Evolutionary conservation across 108 stramenopile species (phyloP).

Genomic region (Schizochytrium sp.): DNA sequence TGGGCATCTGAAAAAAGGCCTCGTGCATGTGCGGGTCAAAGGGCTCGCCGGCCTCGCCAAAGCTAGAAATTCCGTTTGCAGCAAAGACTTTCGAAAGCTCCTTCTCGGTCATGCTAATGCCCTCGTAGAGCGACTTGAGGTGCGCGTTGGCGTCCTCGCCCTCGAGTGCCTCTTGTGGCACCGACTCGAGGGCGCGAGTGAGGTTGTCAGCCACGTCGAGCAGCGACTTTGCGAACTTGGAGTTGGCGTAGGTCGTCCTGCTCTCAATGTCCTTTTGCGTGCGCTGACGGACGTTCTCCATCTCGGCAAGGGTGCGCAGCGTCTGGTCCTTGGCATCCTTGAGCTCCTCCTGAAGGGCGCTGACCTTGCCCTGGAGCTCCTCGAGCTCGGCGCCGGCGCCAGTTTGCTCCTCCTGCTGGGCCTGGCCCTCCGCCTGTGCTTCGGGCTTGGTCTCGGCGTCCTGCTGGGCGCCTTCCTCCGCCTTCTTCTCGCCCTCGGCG

Average conservation of each 20-base stretch:
- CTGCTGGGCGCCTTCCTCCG: no score
- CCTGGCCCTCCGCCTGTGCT: background rate
- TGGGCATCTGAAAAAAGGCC: slow-evolving; percentile 82
- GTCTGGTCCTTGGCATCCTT: slow-evolving; percentile 65
- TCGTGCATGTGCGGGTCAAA: slow-evolving; percentile 93
- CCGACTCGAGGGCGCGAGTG: background rate
- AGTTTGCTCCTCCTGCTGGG: background rate
- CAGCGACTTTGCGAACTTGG: slow-evolving; percentile 72
- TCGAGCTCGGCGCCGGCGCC: background rate
- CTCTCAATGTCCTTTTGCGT: slow-evolving; percentile 75
- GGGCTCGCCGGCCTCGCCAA: slow-evolving; percentile 71
- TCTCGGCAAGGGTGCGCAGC: slow-evolving; percentile 78
- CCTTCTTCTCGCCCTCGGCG: background rate
- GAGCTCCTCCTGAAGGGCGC: background rate
- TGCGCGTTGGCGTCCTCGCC: background rate
- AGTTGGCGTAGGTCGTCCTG: slow-evolving; percentile 69
- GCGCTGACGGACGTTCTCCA: slow-evolving; percentile 89
- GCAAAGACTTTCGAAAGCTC: slow-evolving; percentile 73
- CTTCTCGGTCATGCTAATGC: slow-evolving; percentile 79
- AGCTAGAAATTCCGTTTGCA: slow-evolving; percentile 65
- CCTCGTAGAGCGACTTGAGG: slow-evolving; percentile 63
- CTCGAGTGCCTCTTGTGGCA: background rate
- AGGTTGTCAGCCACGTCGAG: slow-evolving; percentile 37
- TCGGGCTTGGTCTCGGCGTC: background rate
- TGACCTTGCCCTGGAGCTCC: background rate